Evolutionary conservation across 148 eudicot species (phyloP), one percentile per base, ranked within the genome.

Genomic region (Chenopodium suecicum): DNA sequence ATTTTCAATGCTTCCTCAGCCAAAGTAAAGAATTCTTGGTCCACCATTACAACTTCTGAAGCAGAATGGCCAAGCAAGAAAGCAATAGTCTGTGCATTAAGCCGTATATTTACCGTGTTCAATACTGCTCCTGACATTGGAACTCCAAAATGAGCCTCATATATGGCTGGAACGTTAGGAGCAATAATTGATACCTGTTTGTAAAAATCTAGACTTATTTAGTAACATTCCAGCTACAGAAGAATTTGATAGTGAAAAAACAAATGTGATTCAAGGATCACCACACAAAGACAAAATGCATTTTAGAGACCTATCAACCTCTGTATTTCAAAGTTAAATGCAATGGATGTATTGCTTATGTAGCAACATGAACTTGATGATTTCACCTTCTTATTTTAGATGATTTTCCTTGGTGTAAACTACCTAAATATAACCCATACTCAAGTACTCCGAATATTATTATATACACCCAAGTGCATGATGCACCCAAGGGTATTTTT

Each of bases 51-150:
- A 72, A 87, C 92, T 29, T 80, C 88, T 54, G 98, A 86, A 22
- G 83, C 81, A 9, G 99, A 95, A 75, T 95, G 99, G 9, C 89
- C 90, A 4, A 95, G 83, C 79, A 95, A 93, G 86, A 95, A 95
- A 76, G 97, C 89, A 65, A 89, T 82, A 22, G 97, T 90, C 34
- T 88, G 73, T 78, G 97, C 94, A 82, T 93, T 95, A 29, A 93
- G 91, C 58, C 98, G 98, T 78, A 92, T 84, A 64, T 95, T 95
- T 83, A 95, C 92, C 4, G 97, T 88, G 76, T 93, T 93, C 79
- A 95, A 60, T 58, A 93, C 98, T 16, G 99, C 98, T 37, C 99
- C 99, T 2, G 92, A 85, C 99, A 95, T 95, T 56, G 99, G 99
- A 80, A 95, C 90, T 69, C 94, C 98, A 82, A 92, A 95, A 93